Conservation (phyloP, 1,284 basidiomycete species). For the Moniliophthora roreri region DNA sequence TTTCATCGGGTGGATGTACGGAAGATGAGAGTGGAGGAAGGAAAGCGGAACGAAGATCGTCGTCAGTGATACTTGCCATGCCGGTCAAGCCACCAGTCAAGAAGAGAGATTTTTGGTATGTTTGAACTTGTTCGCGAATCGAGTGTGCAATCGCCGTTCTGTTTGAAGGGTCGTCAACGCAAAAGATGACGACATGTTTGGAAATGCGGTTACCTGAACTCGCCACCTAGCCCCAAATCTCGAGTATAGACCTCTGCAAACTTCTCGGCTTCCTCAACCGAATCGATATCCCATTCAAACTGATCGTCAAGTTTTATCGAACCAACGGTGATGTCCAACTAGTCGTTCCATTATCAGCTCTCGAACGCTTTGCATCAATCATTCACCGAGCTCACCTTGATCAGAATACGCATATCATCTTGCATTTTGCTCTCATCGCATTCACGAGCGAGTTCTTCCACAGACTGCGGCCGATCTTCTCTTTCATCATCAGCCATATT, state of each 20-base stretch:
- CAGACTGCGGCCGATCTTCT: conserved; percentile 39
- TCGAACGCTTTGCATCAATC: conserved; percentile 2
- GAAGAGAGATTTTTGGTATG: conserved; percentile 91
- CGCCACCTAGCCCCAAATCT: conserved; percentile 89
- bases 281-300: conserved; percentile 97
- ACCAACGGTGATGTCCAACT: conserved; percentile 96
- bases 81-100: conserved; percentile 88
- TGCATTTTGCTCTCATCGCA: conserved; percentile 54
- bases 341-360: conserved; percentile 12
- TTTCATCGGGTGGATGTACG: conserved; percentile 73
- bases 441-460: conserved; percentile 51
- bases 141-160: conserved; percentile 95
- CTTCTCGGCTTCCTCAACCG: conserved; percentile 83
- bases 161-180: neutral
- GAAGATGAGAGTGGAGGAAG: conserved; percentile 75
- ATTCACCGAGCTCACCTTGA: conserved; percentile 67
- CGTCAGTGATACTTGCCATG: conserved; percentile 80
- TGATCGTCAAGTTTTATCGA: conserved; percentile 94
- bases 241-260: conserved; percentile 88
- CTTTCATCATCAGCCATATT: conserved; percentile 30
- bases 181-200: conserved; percentile 2
- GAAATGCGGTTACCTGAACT: conserved; percentile 79
- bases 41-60: conserved; percentile 90
- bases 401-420: conserved; percentile 87
- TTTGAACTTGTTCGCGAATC: conserved; percentile 93